Base-by-base conservation (phyloP, 306 rosid species). In the Alnus glutinosa region DNA sequence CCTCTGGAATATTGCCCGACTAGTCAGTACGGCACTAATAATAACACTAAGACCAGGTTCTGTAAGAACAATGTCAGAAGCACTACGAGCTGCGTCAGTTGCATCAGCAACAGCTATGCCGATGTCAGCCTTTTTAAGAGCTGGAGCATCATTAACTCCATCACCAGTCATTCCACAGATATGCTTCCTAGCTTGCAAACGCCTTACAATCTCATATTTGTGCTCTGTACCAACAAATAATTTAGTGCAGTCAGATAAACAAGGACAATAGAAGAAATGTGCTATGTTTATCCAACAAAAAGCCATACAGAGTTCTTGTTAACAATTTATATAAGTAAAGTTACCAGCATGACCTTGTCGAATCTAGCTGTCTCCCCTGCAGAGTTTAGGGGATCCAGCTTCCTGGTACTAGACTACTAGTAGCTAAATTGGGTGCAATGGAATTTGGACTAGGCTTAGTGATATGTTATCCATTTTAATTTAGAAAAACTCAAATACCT, bases 31-130 rank as follows among this genome's bases (percentile, higher is more conserved):
- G 16, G 98, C 98, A 47, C 97, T 91, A 37, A 93, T 91, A 79
- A 93, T 93, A 57, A 91, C 97, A 76, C 94, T 91, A 14, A 91
- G 88, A 75, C 98, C 97, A 46, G 98, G 98, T 83, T 93, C 93
- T 1, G 98, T 91, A 69, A 93, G 86, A 54, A 93, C 98, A 84
- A 93, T 89, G 80, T 93, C 98, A 3, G 98, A 93, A 63, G 98
- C 98, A 14, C 97, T 85, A 30, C 92, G 93, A 82, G 97, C 97
- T 42, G 97, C 97, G 67, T 92, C 97, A 59, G 97, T 89, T 70
- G 97, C 96, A 86, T 91, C 97, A 4, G 96, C 96, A n/a, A 92
- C 97, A 77, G 97, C 97, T 74, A 92, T 92, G 72, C 97, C 97
- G n/a, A 92, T 90, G 79, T 92, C 97, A 32, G 97, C 97, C 58